These are phyloP conservation scores for Quercus phellos DNA, from an alignment of 331 rosid genomes.

Conservation along the genomic window DNA sequence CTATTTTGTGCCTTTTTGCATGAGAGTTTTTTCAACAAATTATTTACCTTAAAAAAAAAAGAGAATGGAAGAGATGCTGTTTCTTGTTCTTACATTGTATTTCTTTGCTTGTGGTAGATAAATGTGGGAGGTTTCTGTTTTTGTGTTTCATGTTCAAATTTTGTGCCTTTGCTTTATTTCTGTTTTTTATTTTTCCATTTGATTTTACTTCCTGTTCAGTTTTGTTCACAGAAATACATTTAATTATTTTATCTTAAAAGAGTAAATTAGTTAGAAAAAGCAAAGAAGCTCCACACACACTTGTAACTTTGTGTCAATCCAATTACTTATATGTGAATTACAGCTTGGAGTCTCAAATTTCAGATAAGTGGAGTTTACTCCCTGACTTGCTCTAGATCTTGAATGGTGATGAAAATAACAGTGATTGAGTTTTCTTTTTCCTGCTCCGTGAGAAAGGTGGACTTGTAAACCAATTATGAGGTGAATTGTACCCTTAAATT, in stretches of 20 bases:
- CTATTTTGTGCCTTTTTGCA: too few relatives aligned
- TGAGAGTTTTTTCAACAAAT: too few relatives aligned
- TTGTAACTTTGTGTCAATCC: not conserved
- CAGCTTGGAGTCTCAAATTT: not conserved
- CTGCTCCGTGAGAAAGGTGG: not conserved
- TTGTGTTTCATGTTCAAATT: not conserved
- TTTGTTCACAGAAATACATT: not conserved
- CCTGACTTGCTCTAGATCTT: not conserved
- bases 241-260: not conserved
- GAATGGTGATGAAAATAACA: not conserved
- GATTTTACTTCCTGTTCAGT: not conserved
- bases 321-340: not conserved
- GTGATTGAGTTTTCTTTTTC: not conserved
- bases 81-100: not conserved
- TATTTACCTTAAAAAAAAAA: too few relatives aligned
- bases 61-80: not conserved
- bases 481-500: not conserved
- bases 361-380: not conserved
- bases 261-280: not conserved
- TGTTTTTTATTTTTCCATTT: not conserved
- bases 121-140: not conserved
- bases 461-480: not conserved
- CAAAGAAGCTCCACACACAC: too few relatives aligned
- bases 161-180: not conserved
- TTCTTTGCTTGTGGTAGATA: not conserved